Evolutionary conservation across 1,284 basidiomycete species (phyloP).

Genomic region (Meira nashicola): DNA sequence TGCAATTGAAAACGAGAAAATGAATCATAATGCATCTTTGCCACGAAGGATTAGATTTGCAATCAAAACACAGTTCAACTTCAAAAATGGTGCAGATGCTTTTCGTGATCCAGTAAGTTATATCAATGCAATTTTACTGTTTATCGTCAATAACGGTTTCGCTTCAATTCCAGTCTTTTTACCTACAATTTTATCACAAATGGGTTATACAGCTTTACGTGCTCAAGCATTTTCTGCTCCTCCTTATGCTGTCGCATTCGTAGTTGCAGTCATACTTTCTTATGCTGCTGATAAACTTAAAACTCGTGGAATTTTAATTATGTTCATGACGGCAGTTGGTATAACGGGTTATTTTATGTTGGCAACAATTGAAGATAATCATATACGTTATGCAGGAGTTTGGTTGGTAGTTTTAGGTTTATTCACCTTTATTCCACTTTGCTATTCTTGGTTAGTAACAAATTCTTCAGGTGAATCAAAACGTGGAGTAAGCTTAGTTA

Average conservation of each 20-base stretch:
- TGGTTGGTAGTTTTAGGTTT: constrained; percentile 37
- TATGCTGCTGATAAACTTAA: constrained; percentile 28
- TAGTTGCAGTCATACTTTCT: constrained; percentile 22
- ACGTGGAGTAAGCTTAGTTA: constrained; percentile 29
- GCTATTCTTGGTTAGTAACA: constrained; percentile 39
- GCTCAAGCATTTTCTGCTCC: constrained; percentile 35
- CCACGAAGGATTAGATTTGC: neutral
- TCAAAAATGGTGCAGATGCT: constrained; percentile 20
- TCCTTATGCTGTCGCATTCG: constrained; percentile 41
- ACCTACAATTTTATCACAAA: constrained; percentile 39
- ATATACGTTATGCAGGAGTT: constrained; percentile 26
- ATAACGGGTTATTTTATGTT: constrained; percentile 42
- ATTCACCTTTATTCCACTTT: constrained; percentile 41
- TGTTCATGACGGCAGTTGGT: constrained; percentile 28
- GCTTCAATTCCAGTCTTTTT: constrained; percentile 44
- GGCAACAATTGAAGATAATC: constrained; percentile 22
- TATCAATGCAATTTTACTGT: constrained; percentile 32
- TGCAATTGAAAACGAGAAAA: neutral
- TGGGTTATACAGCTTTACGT: constrained; percentile 31
- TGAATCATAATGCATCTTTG: neutral
- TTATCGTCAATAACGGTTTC: constrained; percentile 45
- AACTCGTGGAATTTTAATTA: constrained; percentile 35
- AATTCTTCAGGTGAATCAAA: constrained; percentile 37
- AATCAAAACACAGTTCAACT: constrained; percentile 8
- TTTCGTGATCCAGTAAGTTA: constrained; percentile 38